Percentiles rank a stretch among this genome's conserved stretches.
phyloP scores from a whole-genome alignment of 208 protist genomes.

The Acanthamoeba lenticulata region DNA sequence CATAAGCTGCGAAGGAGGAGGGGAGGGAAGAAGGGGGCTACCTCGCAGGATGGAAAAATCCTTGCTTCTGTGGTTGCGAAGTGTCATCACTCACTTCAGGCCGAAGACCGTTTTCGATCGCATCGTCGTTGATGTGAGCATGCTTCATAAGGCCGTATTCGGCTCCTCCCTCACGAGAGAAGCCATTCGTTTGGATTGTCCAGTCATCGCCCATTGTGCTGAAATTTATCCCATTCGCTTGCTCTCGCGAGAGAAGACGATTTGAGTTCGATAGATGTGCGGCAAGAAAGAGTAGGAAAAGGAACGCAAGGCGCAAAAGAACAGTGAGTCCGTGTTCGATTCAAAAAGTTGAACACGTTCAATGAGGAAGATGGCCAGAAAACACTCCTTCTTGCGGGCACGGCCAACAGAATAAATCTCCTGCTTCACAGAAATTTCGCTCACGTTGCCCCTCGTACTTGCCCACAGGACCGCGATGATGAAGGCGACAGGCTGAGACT shows the following conservation, averaged over 20 bases:
- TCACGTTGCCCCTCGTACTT: neutral
- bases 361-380: too few relatives aligned
- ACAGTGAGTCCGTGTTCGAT: neutral
- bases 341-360: too few relatives aligned
- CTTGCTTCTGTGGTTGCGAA: neutral
- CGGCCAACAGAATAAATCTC: too few relatives aligned
- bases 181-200: neutral
- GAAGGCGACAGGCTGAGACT: too few relatives aligned
- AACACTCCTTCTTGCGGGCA: too few relatives aligned
- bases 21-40: neutral
- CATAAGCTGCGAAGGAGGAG: neutral
- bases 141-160: neutral
- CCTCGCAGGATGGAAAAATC: neutral
- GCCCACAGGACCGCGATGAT: too few relatives aligned
- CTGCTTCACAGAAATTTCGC: neutral
- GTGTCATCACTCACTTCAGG: neutral
- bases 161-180: neutral
- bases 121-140: neutral
- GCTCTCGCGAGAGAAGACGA: neutral
- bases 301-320: too few relatives aligned
- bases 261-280: neutral
- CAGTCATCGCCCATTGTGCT: neutral
- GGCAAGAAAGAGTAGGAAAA: neutral
- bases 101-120: neutral
- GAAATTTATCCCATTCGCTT: neutral